Conservation (phyloP, 2,329 filamentous ascomycete species). For the Colletotrichum tamarilloi region DNA sequence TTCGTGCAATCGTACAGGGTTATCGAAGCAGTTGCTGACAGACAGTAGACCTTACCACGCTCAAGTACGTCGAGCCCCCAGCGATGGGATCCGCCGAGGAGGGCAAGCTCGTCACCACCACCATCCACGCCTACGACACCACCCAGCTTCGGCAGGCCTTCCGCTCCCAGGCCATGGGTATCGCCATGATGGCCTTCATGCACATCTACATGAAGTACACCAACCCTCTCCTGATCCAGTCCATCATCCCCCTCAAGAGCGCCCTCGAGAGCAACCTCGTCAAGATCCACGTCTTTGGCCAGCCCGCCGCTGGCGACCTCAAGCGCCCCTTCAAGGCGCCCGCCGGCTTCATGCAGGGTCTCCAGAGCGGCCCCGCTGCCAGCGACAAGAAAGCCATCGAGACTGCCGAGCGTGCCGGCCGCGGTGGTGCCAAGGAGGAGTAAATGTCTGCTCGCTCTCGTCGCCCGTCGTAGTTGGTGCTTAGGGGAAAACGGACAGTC, state of each 20-base stretch:
- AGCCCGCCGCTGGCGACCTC: constrained; percentile 88
- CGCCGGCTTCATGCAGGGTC: constrained; percentile 83
- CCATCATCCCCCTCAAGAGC: constrained; percentile 96
- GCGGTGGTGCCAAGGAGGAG: constrained; percentile 79
- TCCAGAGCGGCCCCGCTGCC: constrained; percentile 80
- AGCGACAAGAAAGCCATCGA: constrained; percentile 93
- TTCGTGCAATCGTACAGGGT: too few relatives aligned
- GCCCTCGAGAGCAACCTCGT: constrained; percentile 94
- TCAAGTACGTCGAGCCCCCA: constrained; percentile 98
- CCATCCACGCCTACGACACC: constrained; percentile 93
- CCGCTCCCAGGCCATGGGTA: constrained; percentile 93
- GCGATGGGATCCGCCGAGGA: constrained; percentile 94
- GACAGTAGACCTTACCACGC: constrained; percentile 85
- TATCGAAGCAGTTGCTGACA: constrained; percentile 11
- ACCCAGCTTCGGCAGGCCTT: constrained; percentile 85
- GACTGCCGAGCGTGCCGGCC: constrained; percentile 79
- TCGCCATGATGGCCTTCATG: constrained; percentile 99
- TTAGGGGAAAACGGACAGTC: neutral
- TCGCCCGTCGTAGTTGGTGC: neutral
- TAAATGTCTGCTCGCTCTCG: constrained; percentile 49
- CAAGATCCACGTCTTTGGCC: constrained; percentile 93
- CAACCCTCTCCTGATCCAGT: constrained; percentile 98
- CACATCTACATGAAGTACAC: constrained; percentile 99
- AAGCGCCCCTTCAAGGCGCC: constrained; percentile 95
- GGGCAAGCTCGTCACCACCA: constrained; percentile 95